Evolutionary conservation across 108 stramenopile species (phyloP), one percentile per base, ranked within the genome.

Genomic region (Nitzschia sp.): DNA sequence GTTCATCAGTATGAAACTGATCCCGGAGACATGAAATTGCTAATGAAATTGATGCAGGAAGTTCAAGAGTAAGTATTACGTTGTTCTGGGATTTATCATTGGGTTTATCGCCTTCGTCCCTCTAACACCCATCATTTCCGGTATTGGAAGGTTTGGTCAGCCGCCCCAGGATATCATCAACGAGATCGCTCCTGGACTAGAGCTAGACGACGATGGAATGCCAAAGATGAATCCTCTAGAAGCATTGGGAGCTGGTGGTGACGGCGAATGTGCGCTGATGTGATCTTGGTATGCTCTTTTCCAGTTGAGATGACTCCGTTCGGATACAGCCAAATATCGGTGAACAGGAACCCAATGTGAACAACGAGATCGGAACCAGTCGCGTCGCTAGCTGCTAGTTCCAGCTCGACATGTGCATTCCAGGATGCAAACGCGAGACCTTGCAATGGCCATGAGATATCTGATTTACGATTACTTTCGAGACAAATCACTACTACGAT

Each of bases 121-220:
- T 6, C 38, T 41, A 6, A 41, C 13, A 13, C 38, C 38, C 36
- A 15, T 25, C 2, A 31, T 36, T 31, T 69, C 2, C 21, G 45
- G 11, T 21, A 41, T 59, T 31, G 0, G 31, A n/a, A 83, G 82
- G 53, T 96, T 82, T 68, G 98, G 99, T 19, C 97, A 96, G 68
- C 96, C 97, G 16, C 99, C 99, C 1, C 66, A 70, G 22, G 99
- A 98, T 53, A 97, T 99, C 53, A 89, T 99, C 29, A 85, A 94
- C 58, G 95, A 92, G 23, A 83, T 98, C 58, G 97, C 99, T n/a
- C 99, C 99, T 2, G 99, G 94, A 11, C 75, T 99, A 45, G 80
- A 97, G 59, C 83, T 97, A 68, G 96, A 94, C 68, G 90, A 83
- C 2, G 93, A 97, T 22, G 99, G 99, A 13, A 73, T 98, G 73